phyloP scores from a whole-genome alignment of 2,329 filamentous ascomycete species.

The Apiospora arundinis region DNA sequence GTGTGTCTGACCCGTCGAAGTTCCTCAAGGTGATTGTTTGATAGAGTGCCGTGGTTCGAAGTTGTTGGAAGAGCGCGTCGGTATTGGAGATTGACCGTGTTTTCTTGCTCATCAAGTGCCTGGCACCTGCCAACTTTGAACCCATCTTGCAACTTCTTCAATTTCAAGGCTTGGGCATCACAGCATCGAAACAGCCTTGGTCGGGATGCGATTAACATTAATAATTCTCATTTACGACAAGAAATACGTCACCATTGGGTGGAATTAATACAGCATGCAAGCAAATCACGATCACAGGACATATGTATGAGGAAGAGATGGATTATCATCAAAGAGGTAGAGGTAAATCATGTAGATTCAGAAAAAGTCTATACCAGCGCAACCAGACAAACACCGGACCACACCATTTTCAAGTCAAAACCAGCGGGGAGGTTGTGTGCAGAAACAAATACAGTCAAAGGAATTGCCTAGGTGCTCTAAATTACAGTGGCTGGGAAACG shows the following conservation, averaged over 20 bases:
- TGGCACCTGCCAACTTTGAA: background rate
- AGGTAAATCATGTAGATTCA: slow-evolving; percentile 8
- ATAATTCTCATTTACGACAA: no score
- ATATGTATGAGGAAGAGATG: background rate
- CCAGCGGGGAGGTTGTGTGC: slow-evolving; percentile 39
- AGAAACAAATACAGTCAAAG: slow-evolving; percentile 49
- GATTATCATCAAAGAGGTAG: background rate
- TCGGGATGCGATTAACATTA: no score
- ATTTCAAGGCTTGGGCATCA: background rate
- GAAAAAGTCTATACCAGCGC: slow-evolving; percentile 16
- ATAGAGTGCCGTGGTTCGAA: background rate
- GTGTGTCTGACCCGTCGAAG: background rate
- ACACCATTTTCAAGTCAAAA: slow-evolving; percentile 37
- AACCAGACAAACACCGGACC: slow-evolving; percentile 26
- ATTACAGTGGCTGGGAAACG: slow-evolving; percentile 61
- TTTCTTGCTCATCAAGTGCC: background rate
- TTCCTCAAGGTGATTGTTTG: background rate
- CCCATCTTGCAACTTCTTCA: background rate
- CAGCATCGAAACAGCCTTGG: no score
- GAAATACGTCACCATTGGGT: no score
- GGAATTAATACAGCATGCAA: no score
- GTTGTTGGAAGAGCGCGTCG: background rate
- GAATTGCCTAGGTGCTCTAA: slow-evolving; percentile 68
- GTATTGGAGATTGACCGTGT: background rate
- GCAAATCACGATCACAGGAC: no score